Percentiles rank a stretch among this genome's conserved stretches.
Conservation (phyloP, 768 basidiomycete species). For the Cystofilobasidium macerans region DNA sequence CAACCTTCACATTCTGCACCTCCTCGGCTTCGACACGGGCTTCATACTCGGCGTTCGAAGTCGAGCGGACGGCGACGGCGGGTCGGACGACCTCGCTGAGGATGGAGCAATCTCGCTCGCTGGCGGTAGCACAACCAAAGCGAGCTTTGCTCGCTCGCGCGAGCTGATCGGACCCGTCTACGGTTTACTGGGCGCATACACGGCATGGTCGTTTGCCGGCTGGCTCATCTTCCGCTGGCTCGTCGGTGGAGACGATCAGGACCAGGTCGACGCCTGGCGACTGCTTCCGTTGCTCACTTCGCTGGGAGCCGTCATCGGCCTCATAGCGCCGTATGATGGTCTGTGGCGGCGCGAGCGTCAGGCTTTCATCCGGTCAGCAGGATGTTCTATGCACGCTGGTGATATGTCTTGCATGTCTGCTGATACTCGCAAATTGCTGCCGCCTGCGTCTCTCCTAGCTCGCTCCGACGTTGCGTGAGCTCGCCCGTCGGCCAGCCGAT, state of each 20-base stretch:
- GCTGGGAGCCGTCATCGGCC: slow-evolving; percentile 47
- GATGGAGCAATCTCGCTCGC: neutral
- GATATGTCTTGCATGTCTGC: neutral
- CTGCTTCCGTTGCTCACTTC: slow-evolving; percentile 62
- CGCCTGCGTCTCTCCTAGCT: slow-evolving; percentile 41
- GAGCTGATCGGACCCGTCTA: slow-evolving; percentile 41
- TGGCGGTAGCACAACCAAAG: neutral
- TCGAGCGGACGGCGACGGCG: neutral
- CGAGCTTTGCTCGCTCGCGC: neutral
- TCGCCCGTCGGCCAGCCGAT: slow-evolving; percentile 53
- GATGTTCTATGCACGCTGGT: neutral
- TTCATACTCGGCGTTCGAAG: slow-evolving; percentile 51
- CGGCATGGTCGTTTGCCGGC: slow-evolving; percentile 50
- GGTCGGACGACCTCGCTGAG: neutral
- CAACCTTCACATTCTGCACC: slow-evolving; percentile 74
- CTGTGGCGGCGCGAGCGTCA: slow-evolving; percentile 61
- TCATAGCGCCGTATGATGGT: slow-evolving; percentile 59
- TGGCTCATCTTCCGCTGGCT: slow-evolving; percentile 60
- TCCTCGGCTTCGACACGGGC: slow-evolving; percentile 61
- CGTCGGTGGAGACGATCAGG: slow-evolving; percentile 47
- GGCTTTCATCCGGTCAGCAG: slow-evolving; percentile 68
- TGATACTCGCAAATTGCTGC: neutral
- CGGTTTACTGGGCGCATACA: slow-evolving; percentile 53
- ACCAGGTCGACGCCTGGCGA: slow-evolving; percentile 61
- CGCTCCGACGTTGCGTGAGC: slow-evolving; percentile 62